Evolutionary conservation across 2,329 filamentous ascomycete genomes (phyloP).

Genomic region (Elsinoe arachidis): DNA sequence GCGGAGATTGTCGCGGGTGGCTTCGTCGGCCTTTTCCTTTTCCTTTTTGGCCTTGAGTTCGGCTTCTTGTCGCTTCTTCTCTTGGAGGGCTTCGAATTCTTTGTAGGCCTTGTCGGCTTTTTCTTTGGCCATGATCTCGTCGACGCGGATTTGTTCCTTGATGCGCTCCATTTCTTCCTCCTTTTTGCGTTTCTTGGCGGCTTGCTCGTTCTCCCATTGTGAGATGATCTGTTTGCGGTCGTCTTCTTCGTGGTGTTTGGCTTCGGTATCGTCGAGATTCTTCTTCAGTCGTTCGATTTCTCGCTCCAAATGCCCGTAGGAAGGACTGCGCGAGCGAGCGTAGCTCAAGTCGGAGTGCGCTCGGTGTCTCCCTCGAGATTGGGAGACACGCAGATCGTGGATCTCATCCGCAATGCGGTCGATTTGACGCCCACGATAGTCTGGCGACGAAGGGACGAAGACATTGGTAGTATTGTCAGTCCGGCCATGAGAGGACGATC

Average conservation of each 20-base stretch:
- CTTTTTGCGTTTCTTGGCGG: slow-evolving; percentile 7
- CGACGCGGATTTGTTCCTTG: slow-evolving; percentile 7
- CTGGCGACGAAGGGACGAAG: neutral
- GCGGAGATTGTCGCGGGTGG: neutral
- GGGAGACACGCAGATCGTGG: neutral
- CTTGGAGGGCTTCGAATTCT: slow-evolving; percentile 6
- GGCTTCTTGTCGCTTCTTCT: slow-evolving; percentile 7
- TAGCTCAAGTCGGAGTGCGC: slow-evolving; percentile 1
- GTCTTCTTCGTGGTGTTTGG: neutral
- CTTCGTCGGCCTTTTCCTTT: slow-evolving; percentile 4
- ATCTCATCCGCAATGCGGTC: slow-evolving; percentile 12
- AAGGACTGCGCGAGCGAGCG: neutral
- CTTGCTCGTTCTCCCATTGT: slow-evolving; percentile 7
- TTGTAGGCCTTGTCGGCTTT: slow-evolving; percentile 12
- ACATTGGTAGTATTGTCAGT: slow-evolving; percentile 6
- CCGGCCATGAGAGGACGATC: neutral
- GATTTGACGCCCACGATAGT: slow-evolving; percentile 5
- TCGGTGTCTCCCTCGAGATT: slow-evolving; percentile 2
- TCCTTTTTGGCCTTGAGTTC: slow-evolving; percentile 11
- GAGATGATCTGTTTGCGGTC: neutral
- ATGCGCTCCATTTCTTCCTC: neutral
- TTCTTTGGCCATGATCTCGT: slow-evolving; percentile 11
- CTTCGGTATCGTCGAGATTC: neutral
- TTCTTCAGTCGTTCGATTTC: slow-evolving; percentile 5
- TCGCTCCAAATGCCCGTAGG: neutral